A percentile compares a stretch with the other conserved stretches of the same genome.
Evolutionary conservation across 2,329 filamentous ascomycete species (phyloP).

Genomic region (Sclerotinia trifoliorum): DNA sequence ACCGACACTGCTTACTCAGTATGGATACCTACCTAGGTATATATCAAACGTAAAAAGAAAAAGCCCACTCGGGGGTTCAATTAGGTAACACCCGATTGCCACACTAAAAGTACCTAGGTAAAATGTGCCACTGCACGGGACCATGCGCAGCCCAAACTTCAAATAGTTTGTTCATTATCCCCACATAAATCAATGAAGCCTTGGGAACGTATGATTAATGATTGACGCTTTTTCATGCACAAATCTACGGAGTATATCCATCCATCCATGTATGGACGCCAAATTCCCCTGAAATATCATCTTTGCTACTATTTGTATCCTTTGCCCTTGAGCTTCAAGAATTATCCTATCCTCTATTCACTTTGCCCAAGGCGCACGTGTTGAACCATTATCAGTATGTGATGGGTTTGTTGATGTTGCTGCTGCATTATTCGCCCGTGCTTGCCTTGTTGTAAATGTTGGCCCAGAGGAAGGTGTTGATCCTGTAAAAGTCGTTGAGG

Average conservation of each 20-base stretch:
- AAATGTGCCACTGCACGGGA: constrained; percentile 4
- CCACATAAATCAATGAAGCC: not conserved
- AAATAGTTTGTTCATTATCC: not conserved
- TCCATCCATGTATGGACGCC: no score
- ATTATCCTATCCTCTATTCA: not conserved
- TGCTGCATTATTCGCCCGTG: constrained; percentile 23
- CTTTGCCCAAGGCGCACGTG: constrained; percentile 43
- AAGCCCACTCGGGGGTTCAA: no score
- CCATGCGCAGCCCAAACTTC: not conserved
- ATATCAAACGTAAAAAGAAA: no score
- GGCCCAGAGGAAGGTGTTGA: constrained; percentile 31
- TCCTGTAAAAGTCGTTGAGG: constrained; percentile 22
- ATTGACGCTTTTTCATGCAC: not conserved
- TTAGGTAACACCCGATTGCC: not conserved
- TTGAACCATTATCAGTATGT: constrained; percentile 32
- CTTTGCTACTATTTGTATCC: not conserved
- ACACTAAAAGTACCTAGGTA: not conserved
- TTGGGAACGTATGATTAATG: not conserved
- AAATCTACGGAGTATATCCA: not conserved
- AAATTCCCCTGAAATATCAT: not conserved
- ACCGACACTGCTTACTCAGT: no score
- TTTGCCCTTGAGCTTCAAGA: not conserved
- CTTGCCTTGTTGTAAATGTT: constrained; percentile 38
- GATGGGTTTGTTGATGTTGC: not conserved
- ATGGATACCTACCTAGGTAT: no score